Base-by-base conservation (phyloP, 768 basidiomycete genomes). In the Russula olivacea region DNA sequence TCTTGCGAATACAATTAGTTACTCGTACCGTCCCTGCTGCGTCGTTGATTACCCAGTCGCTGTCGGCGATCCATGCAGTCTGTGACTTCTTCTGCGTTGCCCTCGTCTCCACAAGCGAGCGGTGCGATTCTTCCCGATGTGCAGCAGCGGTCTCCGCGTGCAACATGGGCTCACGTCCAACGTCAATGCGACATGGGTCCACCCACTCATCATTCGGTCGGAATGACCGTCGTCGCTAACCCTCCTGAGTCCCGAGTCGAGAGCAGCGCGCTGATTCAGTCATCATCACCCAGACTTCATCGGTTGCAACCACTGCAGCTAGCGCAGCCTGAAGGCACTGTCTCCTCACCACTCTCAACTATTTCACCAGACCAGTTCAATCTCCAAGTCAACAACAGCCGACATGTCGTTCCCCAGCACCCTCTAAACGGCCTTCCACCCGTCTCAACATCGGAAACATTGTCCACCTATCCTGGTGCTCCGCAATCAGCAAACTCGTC, bases 251-350 rank as follows among this genome's bases (percentile, higher is more conserved):
- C 61, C 23, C 60, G 30, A 61, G 55, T 43, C 60, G 66, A 76
- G 72, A 76, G 81, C 69, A 71, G 75, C 73, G 74, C 78, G 75
- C 86, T 87, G 73, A 84, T 67, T 68, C 74, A 61, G 38, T 60
- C 61, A 59, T 66, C 71, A 63, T 70, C 81, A 48, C 71, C 74
- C 80, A 87, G 85, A 80, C 71, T 61, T 57, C 70, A 75, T 74
- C 79, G 82, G 83, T 79, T 74, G 73, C 78, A 75, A 65, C 69
- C 75, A 74, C 80, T 81, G 81, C 78, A 77, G 79, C 77, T 58
- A 23, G 11, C 79, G 66, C 75, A 69, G 62, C 59, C 67, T 70
- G 62, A 68, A 71, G 70, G 69, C 43, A 61, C 69, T 58, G 63
- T 61, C 67, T 70, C 66, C 72, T 69, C 71, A 66, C 73, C 69